Evolutionary conservation across 2,329 filamentous ascomycete species (phyloP).

Genomic region (Onygenales sp.): DNA sequence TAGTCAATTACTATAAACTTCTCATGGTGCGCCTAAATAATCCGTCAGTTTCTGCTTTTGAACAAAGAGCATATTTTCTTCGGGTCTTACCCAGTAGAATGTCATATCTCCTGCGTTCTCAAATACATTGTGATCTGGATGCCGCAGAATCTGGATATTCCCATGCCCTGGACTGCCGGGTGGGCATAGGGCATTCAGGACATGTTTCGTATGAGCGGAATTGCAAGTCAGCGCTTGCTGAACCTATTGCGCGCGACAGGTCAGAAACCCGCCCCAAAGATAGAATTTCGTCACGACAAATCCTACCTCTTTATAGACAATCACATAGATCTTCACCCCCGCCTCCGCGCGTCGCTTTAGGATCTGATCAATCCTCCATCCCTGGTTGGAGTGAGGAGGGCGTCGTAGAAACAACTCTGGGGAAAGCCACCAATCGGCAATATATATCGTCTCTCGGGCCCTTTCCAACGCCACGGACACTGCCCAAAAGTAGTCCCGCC

Average conservation of each 20-base stretch:
- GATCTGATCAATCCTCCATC: constrained; percentile 77
- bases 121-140: constrained; percentile 87
- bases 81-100: constrained; percentile 62
- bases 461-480: constrained; percentile 78
- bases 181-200: constrained; percentile 67
- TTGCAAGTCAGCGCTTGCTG: constrained; percentile 70
- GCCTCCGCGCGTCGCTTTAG: constrained; percentile 81
- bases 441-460: constrained; percentile 88
- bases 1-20: constrained; percentile 96
- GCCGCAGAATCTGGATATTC: constrained; percentile 83
- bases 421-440: constrained; percentile 93
- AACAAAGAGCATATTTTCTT: background rate
- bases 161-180: constrained; percentile 71
- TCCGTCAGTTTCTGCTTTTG: background rate
- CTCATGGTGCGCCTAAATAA: constrained; percentile 68
- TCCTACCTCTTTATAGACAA: constrained; percentile 93
- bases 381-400: constrained; percentile 68
- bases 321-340: constrained; percentile 87
- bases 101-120: constrained; percentile 95
- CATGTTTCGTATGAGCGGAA: constrained; percentile 83
- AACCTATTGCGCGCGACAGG: constrained; percentile 58
- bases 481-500: constrained; percentile 87
- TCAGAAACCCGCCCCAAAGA: too few species aligned
- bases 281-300: too few species aligned
- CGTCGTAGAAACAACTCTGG: constrained; percentile 76